Evolutionary conservation across 192 early-diverging fungal species (phyloP), one percentile per base, ranked within the genome.

Genomic region (Rhizophagus sp.): DNA sequence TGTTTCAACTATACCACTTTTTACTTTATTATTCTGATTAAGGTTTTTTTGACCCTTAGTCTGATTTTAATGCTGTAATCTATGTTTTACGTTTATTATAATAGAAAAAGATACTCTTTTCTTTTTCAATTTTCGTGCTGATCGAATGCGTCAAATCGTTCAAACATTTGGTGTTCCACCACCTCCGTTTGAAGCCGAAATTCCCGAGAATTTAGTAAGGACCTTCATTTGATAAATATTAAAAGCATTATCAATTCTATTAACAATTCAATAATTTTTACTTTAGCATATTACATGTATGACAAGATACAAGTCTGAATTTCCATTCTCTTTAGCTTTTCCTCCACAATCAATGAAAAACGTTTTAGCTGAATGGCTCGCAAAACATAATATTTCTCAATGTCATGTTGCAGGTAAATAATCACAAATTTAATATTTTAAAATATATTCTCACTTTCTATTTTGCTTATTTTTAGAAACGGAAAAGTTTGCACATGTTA

Each of bases 401-500:
- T 91, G 91, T 85, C 98, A 99, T 87, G 90, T 99, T 80, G 98
- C 98, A 65, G 78, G 78, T 79, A 70, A 33, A 44, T 63, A 12
- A 33, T n/a, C 39, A 41, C 11, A 4, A 47, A 47, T 12, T n/a
- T 70, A 12, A 69, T 12, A 50, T 19, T 10, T 61, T 49, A 22
- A 61, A 27, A 61, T 19, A 57, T 6, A 57, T 57, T 6, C 12
- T 57, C 0, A 52, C 47, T 24, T n/a, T 41, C 2, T 15, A 25
- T 33, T 11, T 62, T 11, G 15, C 30, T 12, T 76, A 13, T n/a
- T 39, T 36, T n/a, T 70, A 79, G 98, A 99, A 88, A 99, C 98
- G 4, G 98, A 99, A 83, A 99, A 99, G 89, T 99, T 97, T 87
- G 97, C 98, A 34, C 98, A 99, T 84, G 98, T 99, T 39, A 99